Conservation (phyloP, 2,329 filamentous ascomycete species). For the Fusarium napiforme region DNA sequence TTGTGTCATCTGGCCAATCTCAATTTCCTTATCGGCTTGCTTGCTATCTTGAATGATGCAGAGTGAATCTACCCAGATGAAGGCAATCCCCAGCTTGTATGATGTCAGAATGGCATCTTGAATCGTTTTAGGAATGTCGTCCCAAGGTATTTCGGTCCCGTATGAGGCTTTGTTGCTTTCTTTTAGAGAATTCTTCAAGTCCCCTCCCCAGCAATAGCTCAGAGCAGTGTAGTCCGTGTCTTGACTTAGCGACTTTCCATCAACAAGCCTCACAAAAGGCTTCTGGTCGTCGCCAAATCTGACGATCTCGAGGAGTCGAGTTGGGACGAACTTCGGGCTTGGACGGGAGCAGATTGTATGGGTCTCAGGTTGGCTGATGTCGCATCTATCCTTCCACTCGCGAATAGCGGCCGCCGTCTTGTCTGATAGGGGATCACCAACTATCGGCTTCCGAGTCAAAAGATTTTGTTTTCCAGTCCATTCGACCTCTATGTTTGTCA, state of each 20-base stretch:
- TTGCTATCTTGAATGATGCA: neutral
- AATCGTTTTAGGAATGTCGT: neutral
- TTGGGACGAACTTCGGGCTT: neutral
- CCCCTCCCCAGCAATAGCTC: neutral
- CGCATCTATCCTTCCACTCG: neutral
- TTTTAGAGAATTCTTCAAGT: fast-evolving
- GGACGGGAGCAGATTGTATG: neutral
- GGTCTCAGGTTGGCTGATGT: fast-evolving
- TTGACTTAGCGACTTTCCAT: fast-evolving
- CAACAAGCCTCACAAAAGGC: neutral
- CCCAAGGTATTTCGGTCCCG: neutral
- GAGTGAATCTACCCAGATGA: neutral
- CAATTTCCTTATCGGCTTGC: fast-evolving
- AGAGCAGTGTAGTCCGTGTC: neutral
- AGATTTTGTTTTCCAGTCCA: neutral
- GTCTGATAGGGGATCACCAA: neutral
- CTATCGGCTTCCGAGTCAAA: neutral
- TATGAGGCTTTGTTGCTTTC: neutral
- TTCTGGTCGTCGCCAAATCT: fast-evolving
- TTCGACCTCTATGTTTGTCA: neutral
- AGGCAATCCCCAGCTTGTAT: fast-evolving
- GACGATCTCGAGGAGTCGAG: neutral
- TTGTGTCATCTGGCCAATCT: neutral
- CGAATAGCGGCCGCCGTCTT: fast-evolving
- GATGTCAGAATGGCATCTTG: neutral